phyloP scores from a whole-genome alignment of 2,329 filamentous ascomycete species.

The Pseudogymnoascus sp. region DNA sequence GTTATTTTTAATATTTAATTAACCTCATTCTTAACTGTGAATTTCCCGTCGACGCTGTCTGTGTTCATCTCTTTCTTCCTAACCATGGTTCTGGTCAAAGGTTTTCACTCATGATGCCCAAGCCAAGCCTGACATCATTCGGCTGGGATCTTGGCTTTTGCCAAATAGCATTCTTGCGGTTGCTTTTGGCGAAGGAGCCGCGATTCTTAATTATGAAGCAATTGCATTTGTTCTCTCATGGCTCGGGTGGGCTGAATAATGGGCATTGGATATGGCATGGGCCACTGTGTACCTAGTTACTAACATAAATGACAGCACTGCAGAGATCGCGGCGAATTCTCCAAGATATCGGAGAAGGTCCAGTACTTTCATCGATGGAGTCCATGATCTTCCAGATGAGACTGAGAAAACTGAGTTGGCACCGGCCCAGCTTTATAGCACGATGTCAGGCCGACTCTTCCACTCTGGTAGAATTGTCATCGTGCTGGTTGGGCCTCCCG shows the following conservation, averaged over 20 bases:
- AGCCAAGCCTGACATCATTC: constrained; percentile 1
- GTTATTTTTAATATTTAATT: constrained; percentile 17
- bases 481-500: constrained; percentile 89
- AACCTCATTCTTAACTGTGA: not conserved
- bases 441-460: constrained; percentile 92
- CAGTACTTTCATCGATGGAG: constrained; percentile 93
- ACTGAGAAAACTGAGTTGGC: constrained; percentile 60
- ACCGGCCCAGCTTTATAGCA: constrained; percentile 94
- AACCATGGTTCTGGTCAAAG: not conserved
- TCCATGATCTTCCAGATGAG: constrained; percentile 84
- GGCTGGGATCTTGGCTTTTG: constrained; percentile 1
- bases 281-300: not conserved
- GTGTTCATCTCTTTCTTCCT: not conserved
- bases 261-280: not conserved
- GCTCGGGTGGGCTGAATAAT: not conserved
- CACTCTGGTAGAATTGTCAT: constrained; percentile 97
- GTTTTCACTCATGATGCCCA: not conserved
- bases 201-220: not conserved
- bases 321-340: constrained; percentile 84
- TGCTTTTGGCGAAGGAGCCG: not conserved
- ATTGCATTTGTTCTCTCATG: not conserved
- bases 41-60: not conserved
- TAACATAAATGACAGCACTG: constrained; percentile 50
- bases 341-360: constrained; percentile 85
- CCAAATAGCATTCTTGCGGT: not conserved